Evolutionary conservation across 2,329 filamentous ascomycete species (phyloP).

Genomic region (Clonostachys rosea): DNA sequence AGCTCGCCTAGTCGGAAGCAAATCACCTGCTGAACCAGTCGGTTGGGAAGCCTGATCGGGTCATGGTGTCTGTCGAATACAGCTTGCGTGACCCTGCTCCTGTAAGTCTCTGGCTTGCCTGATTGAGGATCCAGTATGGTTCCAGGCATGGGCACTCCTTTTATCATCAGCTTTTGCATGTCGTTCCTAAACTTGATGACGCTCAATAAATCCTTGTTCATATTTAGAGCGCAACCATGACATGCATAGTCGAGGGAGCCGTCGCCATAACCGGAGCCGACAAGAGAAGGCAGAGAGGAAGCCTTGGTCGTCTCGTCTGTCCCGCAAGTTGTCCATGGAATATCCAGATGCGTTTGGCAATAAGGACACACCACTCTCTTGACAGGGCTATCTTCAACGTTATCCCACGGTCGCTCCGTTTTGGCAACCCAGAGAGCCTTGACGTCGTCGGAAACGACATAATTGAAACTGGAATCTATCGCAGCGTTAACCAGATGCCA

Average conservation of each 20-base stretch:
- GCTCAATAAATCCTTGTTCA: constrained; percentile 56
- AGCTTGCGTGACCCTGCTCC: not conserved
- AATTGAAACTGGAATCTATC: constrained; percentile 58
- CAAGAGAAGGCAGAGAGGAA: constrained; percentile 2
- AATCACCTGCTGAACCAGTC: not conserved
- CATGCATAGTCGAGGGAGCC: constrained; percentile 46
- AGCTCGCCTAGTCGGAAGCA: not conserved
- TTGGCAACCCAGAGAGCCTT: constrained; percentile 37
- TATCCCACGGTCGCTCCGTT: constrained; percentile 55
- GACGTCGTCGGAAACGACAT: constrained; percentile 37
- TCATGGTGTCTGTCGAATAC: not conserved
- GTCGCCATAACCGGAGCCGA: constrained; percentile 56
- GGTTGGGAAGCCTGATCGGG: not conserved
- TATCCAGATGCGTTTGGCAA: constrained; percentile 34
- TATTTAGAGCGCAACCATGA: constrained; percentile 35
- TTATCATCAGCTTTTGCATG: not conserved
- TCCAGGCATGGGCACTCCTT: constrained; percentile 57
- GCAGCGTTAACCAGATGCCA: constrained; percentile 55
- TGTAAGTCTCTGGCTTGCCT: constrained; percentile 36
- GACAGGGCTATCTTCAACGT: constrained; percentile 39
- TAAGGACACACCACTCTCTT: constrained; percentile 50
- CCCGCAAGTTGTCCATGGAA: constrained; percentile 58
- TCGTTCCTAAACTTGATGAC: constrained; percentile 48
- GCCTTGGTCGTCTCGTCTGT: constrained; percentile 14
- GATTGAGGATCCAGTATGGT: constrained; percentile 52